A percentile compares a stretch with the other conserved stretches of the same genome.
phyloP scores from a whole-genome alignment of 1,284 basidiomycete genomes.

The Ustilago lituana region DNA sequence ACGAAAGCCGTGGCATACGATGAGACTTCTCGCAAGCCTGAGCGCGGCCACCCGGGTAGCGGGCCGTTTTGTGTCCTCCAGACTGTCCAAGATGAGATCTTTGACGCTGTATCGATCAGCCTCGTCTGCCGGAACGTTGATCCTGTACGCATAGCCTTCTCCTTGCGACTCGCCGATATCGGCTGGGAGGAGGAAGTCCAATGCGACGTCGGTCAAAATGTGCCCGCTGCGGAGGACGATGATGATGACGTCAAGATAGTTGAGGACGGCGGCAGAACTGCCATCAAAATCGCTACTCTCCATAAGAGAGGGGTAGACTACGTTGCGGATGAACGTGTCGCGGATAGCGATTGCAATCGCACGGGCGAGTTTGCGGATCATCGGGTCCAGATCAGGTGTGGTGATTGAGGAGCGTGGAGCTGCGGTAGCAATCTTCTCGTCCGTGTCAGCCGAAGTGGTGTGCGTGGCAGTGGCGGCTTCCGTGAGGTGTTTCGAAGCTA shows the following conservation, averaged over 20 bases:
- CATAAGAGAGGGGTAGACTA: constrained; percentile 89
- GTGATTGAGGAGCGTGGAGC: neutral
- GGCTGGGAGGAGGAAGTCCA: constrained; percentile 46
- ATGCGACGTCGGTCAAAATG: constrained; percentile 50
- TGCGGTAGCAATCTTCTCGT: constrained; percentile 10
- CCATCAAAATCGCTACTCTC: constrained; percentile 93
- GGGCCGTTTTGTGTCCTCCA: constrained; percentile 22
- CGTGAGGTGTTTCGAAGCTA: constrained; percentile 24
- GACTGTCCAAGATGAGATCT: constrained; percentile 54
- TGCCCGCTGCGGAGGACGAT: constrained; percentile 52
- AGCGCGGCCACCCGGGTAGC: constrained; percentile 46
- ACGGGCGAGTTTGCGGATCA: constrained; percentile 36
- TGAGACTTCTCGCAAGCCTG: constrained; percentile 45
- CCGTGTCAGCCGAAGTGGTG: neutral
- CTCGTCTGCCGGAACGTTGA: constrained; percentile 25
- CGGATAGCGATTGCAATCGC: constrained; percentile 73
- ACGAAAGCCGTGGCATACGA: constrained; percentile 51
- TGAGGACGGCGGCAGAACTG: constrained; percentile 93
- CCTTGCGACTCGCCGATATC: neutral
- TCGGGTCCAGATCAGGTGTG: constrained; percentile 21
- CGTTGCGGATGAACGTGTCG: constrained; percentile 88
- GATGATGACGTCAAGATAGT: constrained; percentile 80
- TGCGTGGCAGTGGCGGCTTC: neutral
- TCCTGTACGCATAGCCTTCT: constrained; percentile 5
- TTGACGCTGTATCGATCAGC: constrained; percentile 50